A percentile compares a stretch with the other conserved stretches of the same genome.
Conservation (phyloP, 495 filamentous ascomycete genomes). For the Tuber indicum region DNA sequence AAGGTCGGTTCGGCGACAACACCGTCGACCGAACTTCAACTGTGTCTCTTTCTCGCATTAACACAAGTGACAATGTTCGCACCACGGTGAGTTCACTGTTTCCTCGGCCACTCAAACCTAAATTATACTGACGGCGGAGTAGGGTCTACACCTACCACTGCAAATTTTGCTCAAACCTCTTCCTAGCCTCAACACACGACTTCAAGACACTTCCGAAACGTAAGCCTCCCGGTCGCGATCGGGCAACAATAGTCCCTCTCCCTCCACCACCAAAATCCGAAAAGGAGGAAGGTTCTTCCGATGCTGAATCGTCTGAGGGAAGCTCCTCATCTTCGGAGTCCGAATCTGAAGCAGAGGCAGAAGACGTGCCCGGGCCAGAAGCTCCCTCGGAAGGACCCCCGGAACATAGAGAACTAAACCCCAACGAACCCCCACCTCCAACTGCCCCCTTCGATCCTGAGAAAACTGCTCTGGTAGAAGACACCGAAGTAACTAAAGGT, state of each 20-base stretch:
- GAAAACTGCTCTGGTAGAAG: slow-evolving; percentile 11
- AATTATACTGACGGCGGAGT: slow-evolving; percentile 15
- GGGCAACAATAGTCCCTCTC: slow-evolving; percentile 47
- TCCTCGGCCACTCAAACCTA: neutral
- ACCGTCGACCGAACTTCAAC: slow-evolving; percentile 12
- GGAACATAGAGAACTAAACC: neutral
- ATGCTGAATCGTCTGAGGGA: slow-evolving; percentile 32
- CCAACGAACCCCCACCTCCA: slow-evolving; percentile 11
- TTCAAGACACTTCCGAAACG: slow-evolving; percentile 54
- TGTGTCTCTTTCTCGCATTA: slow-evolving; percentile 8
- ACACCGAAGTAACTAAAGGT: slow-evolving; percentile 19
- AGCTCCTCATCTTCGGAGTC: slow-evolving; percentile 29
- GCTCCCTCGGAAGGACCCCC: neutral
- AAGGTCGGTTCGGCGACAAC: slow-evolving; percentile 20
- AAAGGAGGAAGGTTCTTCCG: slow-evolving; percentile 20
- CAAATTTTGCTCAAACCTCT: slow-evolving; percentile 61
- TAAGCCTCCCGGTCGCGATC: slow-evolving; percentile 45
- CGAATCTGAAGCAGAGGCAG: slow-evolving; percentile 11
- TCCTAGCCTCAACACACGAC: slow-evolving; percentile 58
- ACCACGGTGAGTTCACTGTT: slow-evolving; percentile 28
- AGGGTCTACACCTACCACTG: slow-evolving; percentile 61
- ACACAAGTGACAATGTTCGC: slow-evolving; percentile 24
- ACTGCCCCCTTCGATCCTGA: slow-evolving; percentile 12
- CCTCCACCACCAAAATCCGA: slow-evolving; percentile 36
- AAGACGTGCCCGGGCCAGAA: slow-evolving; percentile 9